Percentiles rank a stretch among this genome's conserved stretches.
Conservation (phyloP, 2,329 filamentous ascomycete species). For the Alternaria sp. region DNA sequence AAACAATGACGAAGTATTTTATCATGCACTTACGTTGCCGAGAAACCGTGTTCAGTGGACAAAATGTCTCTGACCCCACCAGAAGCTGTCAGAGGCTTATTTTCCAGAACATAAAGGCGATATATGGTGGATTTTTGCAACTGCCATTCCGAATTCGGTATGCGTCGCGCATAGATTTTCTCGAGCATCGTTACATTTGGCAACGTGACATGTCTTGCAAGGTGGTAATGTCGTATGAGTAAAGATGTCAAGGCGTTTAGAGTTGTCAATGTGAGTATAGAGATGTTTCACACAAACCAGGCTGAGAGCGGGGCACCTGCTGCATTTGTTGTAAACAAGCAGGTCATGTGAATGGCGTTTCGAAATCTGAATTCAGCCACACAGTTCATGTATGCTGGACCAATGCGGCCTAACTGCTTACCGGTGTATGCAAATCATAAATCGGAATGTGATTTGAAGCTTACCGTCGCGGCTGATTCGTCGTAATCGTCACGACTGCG, state of each 20-base stretch:
- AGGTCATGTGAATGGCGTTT: background rate
- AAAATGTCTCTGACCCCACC: background rate
- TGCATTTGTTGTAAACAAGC: rapidly evolving
- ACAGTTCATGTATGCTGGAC: background rate
- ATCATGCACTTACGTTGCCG: background rate
- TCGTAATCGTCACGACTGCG: background rate
- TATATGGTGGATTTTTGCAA: background rate
- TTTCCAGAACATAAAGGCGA: background rate
- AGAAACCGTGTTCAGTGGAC: background rate
- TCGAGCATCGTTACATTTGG: background rate
- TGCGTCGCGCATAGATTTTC: background rate
- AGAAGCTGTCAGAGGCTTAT: background rate
- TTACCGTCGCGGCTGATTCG: background rate
- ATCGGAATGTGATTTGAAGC: background rate
- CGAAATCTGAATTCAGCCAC: background rate
- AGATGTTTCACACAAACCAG: background rate
- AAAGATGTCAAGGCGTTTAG: rapidly evolving
- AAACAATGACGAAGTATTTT: background rate
- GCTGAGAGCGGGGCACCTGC: background rate
- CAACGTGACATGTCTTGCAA: background rate
- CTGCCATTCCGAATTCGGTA: background rate
- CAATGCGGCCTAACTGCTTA: background rate
- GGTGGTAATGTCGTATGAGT: rapidly evolving
- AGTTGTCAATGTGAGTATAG: background rate
- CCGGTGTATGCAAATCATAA: background rate